Percentiles rank a stretch among this genome's conserved stretches.
These are phyloP conservation scores for Saturnispora zaruensis DNA, from an alignment of 805 yeast genomes.

Conservation along the genomic window DNA sequence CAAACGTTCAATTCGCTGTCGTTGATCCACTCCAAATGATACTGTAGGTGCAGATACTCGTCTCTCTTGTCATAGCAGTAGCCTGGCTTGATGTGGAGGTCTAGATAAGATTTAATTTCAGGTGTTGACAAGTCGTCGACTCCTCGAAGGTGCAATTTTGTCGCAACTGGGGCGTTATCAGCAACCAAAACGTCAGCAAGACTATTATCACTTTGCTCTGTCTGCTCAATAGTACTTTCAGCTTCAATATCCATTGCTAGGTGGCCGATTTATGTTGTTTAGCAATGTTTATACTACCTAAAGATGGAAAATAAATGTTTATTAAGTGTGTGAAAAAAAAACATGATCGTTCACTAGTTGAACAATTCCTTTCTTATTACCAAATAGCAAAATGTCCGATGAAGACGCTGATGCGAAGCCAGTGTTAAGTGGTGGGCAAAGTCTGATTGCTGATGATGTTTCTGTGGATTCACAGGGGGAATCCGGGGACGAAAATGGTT, in stretches of 20 bases:
- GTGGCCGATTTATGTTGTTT: neutral
- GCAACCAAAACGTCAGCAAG: neutral
- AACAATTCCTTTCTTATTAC: neutral
- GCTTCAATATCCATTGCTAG: neutral
- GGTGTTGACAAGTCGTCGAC: conserved; percentile 57
- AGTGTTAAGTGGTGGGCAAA: neutral
- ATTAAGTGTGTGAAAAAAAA: neutral
- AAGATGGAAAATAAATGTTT: neutral
- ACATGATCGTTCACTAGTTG: neutral
- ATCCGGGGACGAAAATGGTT: neutral
- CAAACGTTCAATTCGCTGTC: conserved; percentile 51
- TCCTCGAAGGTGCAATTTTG: conserved; percentile 45
- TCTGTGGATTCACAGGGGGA: conserved; percentile 3
- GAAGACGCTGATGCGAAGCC: conserved; percentile 3
- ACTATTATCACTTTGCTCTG: neutral
- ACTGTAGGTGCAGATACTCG: conserved; percentile 24
- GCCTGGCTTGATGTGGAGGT: conserved; percentile 33
- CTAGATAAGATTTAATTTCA: conserved; percentile 50
- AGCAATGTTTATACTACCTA: no score
- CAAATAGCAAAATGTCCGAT: conserved; percentile 1
- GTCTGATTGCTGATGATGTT: neutral
- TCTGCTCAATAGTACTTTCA: neutral
- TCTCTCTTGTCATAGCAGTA: conserved; percentile 24
- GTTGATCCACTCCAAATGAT: conserved; percentile 56
- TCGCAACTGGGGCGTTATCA: conserved; percentile 31